These are phyloP conservation scores for Fusarium citri DNA, from an alignment of 2,329 filamentous ascomycete species.

Conservation along the genomic window DNA sequence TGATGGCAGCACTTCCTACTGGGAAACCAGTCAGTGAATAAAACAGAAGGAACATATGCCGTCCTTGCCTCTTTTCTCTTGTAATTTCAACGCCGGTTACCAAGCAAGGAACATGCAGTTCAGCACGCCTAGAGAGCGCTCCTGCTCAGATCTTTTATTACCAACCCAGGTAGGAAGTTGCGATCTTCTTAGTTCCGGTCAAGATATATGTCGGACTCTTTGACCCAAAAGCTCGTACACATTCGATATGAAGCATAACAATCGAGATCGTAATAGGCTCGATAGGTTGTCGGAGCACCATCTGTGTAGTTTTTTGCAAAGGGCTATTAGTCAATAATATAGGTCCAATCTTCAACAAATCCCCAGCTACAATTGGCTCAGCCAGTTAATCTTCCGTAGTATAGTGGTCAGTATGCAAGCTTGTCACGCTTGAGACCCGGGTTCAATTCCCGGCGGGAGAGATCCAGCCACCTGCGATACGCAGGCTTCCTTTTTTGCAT, in stretches of 20 bases:
- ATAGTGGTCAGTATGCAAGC: slow-evolving; percentile 44
- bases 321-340: no score
- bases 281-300: background rate
- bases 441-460: slow-evolving; percentile 44
- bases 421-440: slow-evolving; percentile 44
- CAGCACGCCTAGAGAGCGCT: background rate
- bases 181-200: background rate
- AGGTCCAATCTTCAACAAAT: background rate
- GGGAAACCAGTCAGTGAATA: no score
- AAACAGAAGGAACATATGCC: background rate
- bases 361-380: slow-evolving; percentile 4
- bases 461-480: slow-evolving; percentile 34
- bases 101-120: background rate
- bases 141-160: background rate
- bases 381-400: slow-evolving; percentile 33
- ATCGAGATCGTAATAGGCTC: background rate
- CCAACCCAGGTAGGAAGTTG: no score
- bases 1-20: no score
- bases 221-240: background rate
- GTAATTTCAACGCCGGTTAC: background rate
- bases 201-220: background rate
- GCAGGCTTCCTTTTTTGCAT: slow-evolving; percentile 10
- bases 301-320: fast-evolving
- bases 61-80: background rate
- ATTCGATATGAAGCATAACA: background rate